Percentiles rank a stretch among this genome's conserved stretches.
Conservation (phyloP, 768 basidiomycete species). For the Kwoniella shandongensis region DNA sequence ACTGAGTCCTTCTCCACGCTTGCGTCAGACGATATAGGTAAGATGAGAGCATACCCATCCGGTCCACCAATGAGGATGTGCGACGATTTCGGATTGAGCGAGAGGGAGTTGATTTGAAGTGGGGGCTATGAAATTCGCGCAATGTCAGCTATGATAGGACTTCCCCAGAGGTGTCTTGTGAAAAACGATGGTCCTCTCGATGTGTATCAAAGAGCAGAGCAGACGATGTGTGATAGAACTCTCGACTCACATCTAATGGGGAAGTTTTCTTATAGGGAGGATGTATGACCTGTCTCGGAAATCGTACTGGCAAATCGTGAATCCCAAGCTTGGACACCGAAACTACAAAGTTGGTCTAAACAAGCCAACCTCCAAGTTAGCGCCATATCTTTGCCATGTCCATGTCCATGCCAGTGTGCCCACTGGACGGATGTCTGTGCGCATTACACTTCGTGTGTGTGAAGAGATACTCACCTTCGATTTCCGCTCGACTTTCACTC, state of each 20-base stretch:
- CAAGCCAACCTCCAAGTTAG: too few species aligned
- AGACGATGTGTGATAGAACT: too few species aligned
- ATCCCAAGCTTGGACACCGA: slow-evolving; percentile 57
- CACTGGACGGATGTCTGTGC: not conserved
- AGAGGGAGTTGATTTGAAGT: slow-evolving; percentile 45
- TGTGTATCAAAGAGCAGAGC: slow-evolving; percentile 2
- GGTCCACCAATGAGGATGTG: slow-evolving; percentile 48
- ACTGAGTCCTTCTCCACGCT: slow-evolving; percentile 17
- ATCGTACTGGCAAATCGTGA: slow-evolving; percentile 57
- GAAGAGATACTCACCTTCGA: slow-evolving; percentile 29
- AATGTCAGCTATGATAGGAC: too few species aligned
- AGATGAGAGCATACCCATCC: slow-evolving; percentile 46
- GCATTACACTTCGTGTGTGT: too few species aligned
- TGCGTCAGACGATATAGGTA: slow-evolving; percentile 22
- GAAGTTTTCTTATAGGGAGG: slow-evolving; percentile 56
- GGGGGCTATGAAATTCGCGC: slow-evolving; percentile 40
- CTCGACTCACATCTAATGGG: slow-evolving; percentile 23
- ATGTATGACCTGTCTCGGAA: slow-evolving; percentile 61
- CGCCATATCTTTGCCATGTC: not conserved
- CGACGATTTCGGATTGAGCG: slow-evolving; percentile 30
- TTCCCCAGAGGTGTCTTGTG: too few species aligned
- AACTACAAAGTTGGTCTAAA: slow-evolving; percentile 39
- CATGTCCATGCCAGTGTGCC: not conserved
- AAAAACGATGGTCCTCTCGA: too few species aligned
- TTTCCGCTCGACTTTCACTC: slow-evolving; percentile 56